Evolutionary conservation across 441 rosid genomes (phyloP).

Genomic region (Geranium incanum): DNA sequence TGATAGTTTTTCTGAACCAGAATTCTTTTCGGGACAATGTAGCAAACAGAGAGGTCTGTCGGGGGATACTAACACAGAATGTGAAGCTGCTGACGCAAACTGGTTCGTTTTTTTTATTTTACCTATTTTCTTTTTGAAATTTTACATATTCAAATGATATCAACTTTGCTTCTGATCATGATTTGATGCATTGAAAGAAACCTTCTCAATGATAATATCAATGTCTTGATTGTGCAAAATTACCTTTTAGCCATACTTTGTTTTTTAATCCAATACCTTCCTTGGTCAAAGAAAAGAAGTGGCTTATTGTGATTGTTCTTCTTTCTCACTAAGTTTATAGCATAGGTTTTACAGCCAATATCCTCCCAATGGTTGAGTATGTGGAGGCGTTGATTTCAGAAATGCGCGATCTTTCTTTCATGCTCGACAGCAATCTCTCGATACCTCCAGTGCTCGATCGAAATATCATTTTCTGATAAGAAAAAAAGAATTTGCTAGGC

Average conservation of each 20-base stretch:
- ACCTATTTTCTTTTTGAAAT: neutral
- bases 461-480: neutral
- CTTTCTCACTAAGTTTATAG: neutral
- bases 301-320: neutral
- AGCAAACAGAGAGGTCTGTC: conserved; percentile 29
- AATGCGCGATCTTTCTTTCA: conserved; percentile 85
- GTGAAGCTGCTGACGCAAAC: conserved; percentile 36
- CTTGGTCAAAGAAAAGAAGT: neutral
- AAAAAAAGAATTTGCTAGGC: neutral
- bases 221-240: neutral
- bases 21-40: conserved; percentile 33
- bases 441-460: conserved; percentile 29
- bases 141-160: neutral
- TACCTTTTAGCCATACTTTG: too few relatives aligned
- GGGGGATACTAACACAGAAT: conserved; percentile 20
- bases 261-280: neutral
- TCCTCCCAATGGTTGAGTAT: conserved; percentile 28
- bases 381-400: conserved; percentile 51
- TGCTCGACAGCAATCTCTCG: conserved; percentile 58
- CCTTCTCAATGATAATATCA: neutral
- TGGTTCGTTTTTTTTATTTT: conserved; percentile 32
- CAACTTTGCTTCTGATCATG: neutral
- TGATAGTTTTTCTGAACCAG: conserved; percentile 31
- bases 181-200: neutral
- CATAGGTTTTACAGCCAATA: conserved; percentile 12